Conservation (phyloP, 2,329 filamentous ascomycete species). For the Trichoderma sp. region DNA sequence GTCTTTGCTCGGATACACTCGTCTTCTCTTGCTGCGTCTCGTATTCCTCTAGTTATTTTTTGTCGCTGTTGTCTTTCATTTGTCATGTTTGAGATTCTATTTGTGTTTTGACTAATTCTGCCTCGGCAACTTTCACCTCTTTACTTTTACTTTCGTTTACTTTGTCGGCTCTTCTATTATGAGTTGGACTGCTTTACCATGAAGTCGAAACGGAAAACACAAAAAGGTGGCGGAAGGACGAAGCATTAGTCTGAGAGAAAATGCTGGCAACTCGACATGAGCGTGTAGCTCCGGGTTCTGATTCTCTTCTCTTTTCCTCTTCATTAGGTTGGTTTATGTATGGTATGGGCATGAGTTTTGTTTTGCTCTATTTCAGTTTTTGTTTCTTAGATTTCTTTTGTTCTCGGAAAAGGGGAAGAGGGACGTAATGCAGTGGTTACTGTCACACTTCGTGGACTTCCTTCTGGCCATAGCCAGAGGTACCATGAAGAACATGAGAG, state of each 20-base stretch:
- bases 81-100: not conserved
- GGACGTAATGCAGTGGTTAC: not conserved
- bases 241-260: not conserved
- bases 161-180: not conserved
- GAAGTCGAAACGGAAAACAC: not conserved
- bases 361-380: not conserved
- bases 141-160: not conserved
- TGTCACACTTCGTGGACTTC: not conserved
- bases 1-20: not conserved
- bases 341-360: not conserved
- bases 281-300: not conserved
- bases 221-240: not conserved
- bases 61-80: not conserved
- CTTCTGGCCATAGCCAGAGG: not conserved
- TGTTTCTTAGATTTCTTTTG: not conserved
- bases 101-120: not conserved
- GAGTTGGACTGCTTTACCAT: not conserved
- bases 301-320: not conserved
- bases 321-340: not conserved
- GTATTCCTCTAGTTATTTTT: not conserved
- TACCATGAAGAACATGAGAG: not conserved
- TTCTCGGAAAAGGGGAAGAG: not conserved
- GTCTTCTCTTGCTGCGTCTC: not conserved
- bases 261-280: not conserved
- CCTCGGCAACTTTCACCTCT: not conserved